Percentiles rank a stretch among this genome's conserved stretches.
Conservation (phyloP, 768 basidiomycete genomes). For the Pleurotus giganteus region DNA sequence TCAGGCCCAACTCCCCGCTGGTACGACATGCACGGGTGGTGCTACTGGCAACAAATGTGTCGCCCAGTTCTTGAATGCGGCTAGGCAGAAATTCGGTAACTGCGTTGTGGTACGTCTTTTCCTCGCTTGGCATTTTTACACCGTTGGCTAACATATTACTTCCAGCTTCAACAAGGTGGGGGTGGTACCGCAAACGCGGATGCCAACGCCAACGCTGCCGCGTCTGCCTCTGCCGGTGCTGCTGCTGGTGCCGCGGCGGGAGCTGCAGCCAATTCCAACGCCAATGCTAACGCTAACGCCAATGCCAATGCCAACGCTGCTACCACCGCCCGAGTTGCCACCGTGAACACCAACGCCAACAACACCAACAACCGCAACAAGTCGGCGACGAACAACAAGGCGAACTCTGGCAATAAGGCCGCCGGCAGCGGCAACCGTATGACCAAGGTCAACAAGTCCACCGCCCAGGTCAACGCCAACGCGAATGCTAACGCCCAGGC, state of each 20-base stretch:
- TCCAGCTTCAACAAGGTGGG: slow-evolving; percentile 6
- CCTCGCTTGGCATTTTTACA: no score
- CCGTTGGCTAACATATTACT: not conserved
- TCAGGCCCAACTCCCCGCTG: slow-evolving; percentile 41
- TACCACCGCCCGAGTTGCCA: not conserved
- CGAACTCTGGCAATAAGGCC: not conserved
- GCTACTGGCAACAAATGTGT: slow-evolving; percentile 42
- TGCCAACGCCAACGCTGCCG: slow-evolving; percentile 2
- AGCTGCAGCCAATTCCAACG: not conserved
- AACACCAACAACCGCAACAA: slow-evolving; percentile 1
- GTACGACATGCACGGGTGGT: slow-evolving; percentile 52
- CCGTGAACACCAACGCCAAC: no score
- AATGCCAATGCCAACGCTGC: not conserved
- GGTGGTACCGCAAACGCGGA: not conserved
- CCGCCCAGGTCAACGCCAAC: no score
- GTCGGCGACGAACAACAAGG: not conserved
- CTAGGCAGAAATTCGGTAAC: slow-evolving; percentile 51
- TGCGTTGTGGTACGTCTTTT: slow-evolving; percentile 40
- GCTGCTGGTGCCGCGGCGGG: not conserved
- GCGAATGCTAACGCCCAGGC: not conserved
- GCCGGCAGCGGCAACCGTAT: not conserved
- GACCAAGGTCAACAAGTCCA: not conserved
- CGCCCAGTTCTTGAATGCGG: slow-evolving; percentile 40
- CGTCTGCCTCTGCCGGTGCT: not conserved
- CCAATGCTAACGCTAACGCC: not conserved